Evolutionary conservation across 768 basidiomycete genomes (phyloP).

Genomic region (Phylloporus sp.): DNA sequence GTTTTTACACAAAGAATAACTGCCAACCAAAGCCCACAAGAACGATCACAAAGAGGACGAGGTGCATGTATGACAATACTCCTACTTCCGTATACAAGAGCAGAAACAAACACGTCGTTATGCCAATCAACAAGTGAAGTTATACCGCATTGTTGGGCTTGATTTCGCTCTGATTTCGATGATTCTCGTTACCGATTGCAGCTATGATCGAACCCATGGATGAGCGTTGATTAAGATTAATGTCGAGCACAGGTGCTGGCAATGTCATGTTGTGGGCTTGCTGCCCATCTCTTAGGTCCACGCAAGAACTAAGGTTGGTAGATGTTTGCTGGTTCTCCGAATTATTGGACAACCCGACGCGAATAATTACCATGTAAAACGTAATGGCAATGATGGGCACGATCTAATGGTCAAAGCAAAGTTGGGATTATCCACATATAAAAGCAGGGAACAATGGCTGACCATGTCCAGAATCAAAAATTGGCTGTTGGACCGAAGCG

Average conservation of each 20-base stretch:
- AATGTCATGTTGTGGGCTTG: neutral
- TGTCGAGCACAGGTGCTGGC: neutral
- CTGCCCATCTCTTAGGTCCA: neutral
- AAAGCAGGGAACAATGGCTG: neutral
- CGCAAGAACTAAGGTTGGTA: neutral
- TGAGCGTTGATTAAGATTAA: neutral
- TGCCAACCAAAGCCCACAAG: no score
- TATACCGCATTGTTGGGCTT: neutral
- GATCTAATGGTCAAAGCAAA: neutral
- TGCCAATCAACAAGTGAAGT: neutral
- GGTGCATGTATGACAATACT: no score
- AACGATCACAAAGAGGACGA: no score
- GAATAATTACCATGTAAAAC: slow-evolving; percentile 14
- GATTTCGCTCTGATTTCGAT: neutral
- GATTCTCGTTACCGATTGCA: neutral
- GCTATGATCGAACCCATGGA: neutral
- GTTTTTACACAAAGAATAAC: no score
- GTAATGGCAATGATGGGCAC: slow-evolving; percentile 13
- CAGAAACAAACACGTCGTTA: neutral
- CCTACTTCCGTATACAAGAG: neutral
- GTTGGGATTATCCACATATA: no score
- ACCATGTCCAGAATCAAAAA: slow-evolving; percentile 12
- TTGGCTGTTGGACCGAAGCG: neutral
- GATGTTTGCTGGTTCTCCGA: neutral
- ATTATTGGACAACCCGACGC: neutral